Conservation (phyloP, 495 filamentous ascomycete genomes). For the Pseudevernia furfuracea region DNA sequence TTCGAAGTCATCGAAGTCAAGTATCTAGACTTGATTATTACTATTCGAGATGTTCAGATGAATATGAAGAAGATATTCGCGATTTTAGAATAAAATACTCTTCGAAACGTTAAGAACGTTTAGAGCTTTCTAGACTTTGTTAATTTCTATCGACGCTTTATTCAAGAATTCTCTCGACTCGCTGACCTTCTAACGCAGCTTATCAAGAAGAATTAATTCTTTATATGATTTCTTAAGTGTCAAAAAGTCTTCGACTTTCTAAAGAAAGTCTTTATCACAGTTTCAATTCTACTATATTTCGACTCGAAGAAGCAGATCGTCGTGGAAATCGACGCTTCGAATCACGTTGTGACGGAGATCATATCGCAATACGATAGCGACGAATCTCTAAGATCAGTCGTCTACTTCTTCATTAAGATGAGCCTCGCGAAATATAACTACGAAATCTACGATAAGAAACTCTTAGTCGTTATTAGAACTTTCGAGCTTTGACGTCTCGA, state of each 20-base stretch:
- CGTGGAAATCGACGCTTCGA: constrained; percentile 19
- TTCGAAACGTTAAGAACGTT: not conserved
- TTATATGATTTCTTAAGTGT: not conserved
- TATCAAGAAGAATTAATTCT: not conserved
- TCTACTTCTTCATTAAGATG: constrained; percentile 22
- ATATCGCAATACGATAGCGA: not conserved
- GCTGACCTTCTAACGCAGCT: not conserved
- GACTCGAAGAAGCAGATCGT: constrained; percentile 10
- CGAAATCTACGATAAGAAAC: constrained; percentile 27
- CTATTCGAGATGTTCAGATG: not conserved
- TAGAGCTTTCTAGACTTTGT: constrained; percentile 14
- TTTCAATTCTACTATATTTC: constrained; percentile 16
- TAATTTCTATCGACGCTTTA: constrained; percentile 12
- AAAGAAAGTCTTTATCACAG: constrained; percentile 15
- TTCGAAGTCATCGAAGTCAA: not conserved
- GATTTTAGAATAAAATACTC: not conserved
- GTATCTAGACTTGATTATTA: not conserved
- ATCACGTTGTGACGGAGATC: constrained; percentile 16
- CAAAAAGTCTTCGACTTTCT: constrained; percentile 19
- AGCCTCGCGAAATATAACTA: constrained; percentile 25
- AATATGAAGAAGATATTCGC: not conserved
- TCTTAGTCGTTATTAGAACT: constrained; percentile 24
- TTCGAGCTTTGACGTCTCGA: constrained; percentile 28
- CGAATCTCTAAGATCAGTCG: constrained; percentile 1
- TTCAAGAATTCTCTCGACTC: constrained; percentile 2